Evolutionary conservation across 169 alveolate species (phyloP).

Genomic region (Babesia ovata): DNA sequence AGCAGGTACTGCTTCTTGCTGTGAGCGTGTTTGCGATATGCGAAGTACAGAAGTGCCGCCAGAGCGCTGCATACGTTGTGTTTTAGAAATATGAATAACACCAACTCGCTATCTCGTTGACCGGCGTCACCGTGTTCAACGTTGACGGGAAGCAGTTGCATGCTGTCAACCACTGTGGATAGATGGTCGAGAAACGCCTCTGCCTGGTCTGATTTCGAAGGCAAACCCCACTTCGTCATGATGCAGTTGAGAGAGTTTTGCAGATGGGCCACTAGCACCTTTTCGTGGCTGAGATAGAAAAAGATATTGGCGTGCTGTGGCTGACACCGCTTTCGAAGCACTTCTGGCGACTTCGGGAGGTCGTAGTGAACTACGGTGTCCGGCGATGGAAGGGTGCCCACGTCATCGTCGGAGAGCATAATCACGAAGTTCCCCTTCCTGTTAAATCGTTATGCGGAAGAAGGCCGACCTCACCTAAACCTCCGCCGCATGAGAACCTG

Average conservation of each 20-base stretch:
- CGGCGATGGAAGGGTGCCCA: slow-evolving; percentile 38
- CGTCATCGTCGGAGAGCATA: slow-evolving; percentile 30
- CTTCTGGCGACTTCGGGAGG: slow-evolving; percentile 37
- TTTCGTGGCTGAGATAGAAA: slow-evolving; percentile 37
- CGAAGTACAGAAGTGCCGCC: slow-evolving; percentile 47
- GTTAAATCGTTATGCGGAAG: background rate
- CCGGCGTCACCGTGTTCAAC: background rate
- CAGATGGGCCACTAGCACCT: slow-evolving; percentile 49
- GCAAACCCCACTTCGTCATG: slow-evolving; percentile 41
- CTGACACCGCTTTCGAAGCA: slow-evolving; percentile 14
- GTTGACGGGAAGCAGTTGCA: background rate
- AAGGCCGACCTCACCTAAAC: slow-evolving; percentile 34
- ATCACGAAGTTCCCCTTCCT: slow-evolving; percentile 42
- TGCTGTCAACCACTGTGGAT: slow-evolving; percentile 15
- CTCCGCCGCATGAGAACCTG: slow-evolving; percentile 39
- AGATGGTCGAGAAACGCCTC: slow-evolving; percentile 44
- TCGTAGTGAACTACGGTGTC: slow-evolving; percentile 61
- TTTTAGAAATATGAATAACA: no score
- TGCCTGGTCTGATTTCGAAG: slow-evolving; percentile 23
- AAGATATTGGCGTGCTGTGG: slow-evolving; percentile 38
- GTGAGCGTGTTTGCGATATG: slow-evolving; percentile 30
- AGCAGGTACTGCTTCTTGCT: slow-evolving; percentile 55
- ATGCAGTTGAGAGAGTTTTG: slow-evolving; percentile 26
- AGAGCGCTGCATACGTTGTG: background rate
- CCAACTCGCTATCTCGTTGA: slow-evolving; percentile 1